Evolutionary conservation across 305 asterid species (phyloP).

Genomic region (Fraxinus velutina): DNA sequence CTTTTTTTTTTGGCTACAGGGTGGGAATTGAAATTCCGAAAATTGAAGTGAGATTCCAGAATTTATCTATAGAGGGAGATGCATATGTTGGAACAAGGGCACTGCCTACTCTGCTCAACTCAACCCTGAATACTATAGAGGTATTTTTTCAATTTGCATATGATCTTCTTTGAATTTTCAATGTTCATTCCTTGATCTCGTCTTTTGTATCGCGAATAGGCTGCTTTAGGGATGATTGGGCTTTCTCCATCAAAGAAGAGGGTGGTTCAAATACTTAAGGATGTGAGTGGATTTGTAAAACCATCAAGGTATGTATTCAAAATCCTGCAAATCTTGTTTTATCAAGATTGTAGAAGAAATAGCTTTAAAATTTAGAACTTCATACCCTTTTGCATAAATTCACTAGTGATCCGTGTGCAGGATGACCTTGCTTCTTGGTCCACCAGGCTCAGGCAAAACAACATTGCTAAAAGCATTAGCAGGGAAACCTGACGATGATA

Average conservation of each 20-base stretch:
- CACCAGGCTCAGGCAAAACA: constrained; percentile 89
- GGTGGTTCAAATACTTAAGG: constrained; percentile 55
- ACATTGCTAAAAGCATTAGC: constrained; percentile 68
- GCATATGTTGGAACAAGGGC: constrained; percentile 74
- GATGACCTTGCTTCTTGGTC: constrained; percentile 82
- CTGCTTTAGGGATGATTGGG: constrained; percentile 47
- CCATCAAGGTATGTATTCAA: constrained; percentile 59
- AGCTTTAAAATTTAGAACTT: background rate
- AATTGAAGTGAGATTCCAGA: constrained; percentile 70
- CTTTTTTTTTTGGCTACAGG: constrained; percentile 23
- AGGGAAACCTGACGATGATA: constrained; percentile 61
- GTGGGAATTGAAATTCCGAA: constrained; percentile 81
- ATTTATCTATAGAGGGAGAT: constrained; percentile 66
- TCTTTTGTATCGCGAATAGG: constrained; percentile 30
- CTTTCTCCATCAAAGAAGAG: constrained; percentile 64
- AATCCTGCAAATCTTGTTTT: background rate
- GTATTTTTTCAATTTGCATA: constrained; percentile 24
- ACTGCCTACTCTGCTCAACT: constrained; percentile 71
- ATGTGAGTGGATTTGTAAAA: constrained; percentile 61
- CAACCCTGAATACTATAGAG: constrained; percentile 65
- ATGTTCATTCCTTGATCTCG: background rate
- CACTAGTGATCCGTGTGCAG: constrained; percentile 30
- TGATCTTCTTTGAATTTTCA: background rate
- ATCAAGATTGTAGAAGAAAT: background rate
- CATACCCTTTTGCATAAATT: background rate